Evolutionary conservation across 139 green algal genomes (phyloP).

Genomic region (Penium margaritaceum): DNA sequence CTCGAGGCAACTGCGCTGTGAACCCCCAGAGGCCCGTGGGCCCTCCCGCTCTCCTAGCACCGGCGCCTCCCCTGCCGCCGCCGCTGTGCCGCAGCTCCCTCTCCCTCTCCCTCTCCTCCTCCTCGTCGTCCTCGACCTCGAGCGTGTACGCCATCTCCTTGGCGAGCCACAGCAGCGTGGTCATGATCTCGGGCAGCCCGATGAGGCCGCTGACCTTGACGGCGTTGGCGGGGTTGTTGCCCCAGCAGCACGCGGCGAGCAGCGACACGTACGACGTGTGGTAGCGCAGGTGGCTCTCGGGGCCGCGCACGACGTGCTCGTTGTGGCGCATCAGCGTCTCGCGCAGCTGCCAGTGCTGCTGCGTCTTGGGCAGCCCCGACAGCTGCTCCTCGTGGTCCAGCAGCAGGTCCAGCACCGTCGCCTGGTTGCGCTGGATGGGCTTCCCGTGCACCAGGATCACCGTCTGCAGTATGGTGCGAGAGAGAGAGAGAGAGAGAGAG

Average conservation of each 20-base stretch:
- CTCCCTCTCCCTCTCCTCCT: not conserved
- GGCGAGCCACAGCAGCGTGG: not conserved
- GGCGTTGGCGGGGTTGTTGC: conserved; percentile 1
- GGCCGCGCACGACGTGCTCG: not conserved
- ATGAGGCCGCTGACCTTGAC: conserved; percentile 1
- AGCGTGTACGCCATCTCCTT: not conserved
- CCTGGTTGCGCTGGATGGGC: conserved; percentile 1
- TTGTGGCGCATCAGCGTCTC: not conserved
- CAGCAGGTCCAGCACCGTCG: not conserved
- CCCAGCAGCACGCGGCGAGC: conserved; percentile 3
- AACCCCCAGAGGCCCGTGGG: too few relatives aligned
- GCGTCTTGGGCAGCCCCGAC: not conserved
- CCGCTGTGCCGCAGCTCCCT: not conserved
- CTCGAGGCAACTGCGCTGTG: too few relatives aligned
- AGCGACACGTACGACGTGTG: not conserved
- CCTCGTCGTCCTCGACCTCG: not conserved
- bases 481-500: not conserved
- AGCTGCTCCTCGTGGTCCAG: conserved; percentile 8
- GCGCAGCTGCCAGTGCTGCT: not conserved
- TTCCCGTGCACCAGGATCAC: conserved; percentile 4
- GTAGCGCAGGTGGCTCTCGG: conserved; percentile 5
- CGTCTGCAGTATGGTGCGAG: not conserved
- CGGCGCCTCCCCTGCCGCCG: too few relatives aligned
- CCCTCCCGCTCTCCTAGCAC: too few relatives aligned
- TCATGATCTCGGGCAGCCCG: not conserved